phyloP scores from a whole-genome alignment of 805 yeast genomes.

The Dipodascus geniculatus region DNA sequence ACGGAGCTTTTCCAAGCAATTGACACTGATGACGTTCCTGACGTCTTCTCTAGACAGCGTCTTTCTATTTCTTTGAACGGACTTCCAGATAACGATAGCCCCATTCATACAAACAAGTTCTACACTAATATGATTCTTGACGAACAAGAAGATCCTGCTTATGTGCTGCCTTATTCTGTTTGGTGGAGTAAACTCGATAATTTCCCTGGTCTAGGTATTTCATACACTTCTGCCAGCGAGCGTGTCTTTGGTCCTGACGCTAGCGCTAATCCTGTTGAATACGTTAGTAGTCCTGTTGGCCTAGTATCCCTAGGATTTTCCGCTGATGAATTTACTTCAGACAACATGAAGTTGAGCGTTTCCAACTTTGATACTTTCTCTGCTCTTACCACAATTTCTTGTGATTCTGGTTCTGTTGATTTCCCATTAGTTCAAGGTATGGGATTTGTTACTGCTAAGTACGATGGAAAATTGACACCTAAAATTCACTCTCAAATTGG shows the following conservation, averaged over 20 bases:
- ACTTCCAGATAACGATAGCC: slow-evolving; percentile 9
- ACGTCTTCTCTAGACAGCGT: slow-evolving; percentile 34
- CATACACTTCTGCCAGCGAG: slow-evolving; percentile 38
- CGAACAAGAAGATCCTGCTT: slow-evolving; percentile 41
- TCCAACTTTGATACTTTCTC: slow-evolving; percentile 42
- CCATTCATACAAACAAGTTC: slow-evolving; percentile 67
- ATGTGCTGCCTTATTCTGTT: slow-evolving; percentile 56
- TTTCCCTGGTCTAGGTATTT: slow-evolving; percentile 49
- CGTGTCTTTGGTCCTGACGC: slow-evolving; percentile 37
- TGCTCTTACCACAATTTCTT: slow-evolving; percentile 29
- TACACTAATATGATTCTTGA: slow-evolving; percentile 53
- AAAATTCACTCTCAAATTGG: slow-evolving; percentile 1
- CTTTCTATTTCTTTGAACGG: not conserved
- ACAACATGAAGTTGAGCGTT: slow-evolving; percentile 32
- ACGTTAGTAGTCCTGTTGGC: slow-evolving; percentile 45
- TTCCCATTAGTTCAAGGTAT: slow-evolving; percentile 67
- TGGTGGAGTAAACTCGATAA: slow-evolving; percentile 37
- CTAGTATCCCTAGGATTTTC: slow-evolving; percentile 45
- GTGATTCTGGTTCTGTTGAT: slow-evolving; percentile 29
- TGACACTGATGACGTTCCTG: slow-evolving; percentile 2
- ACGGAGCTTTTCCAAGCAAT: slow-evolving; percentile 1
- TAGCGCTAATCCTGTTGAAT: slow-evolving; percentile 29
- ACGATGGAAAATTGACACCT: slow-evolving; percentile 27
- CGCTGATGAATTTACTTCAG: slow-evolving; percentile 35
- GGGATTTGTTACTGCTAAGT: slow-evolving; percentile 66